Base-by-base conservation (phyloP, 495 filamentous ascomycete species). In the Lepidopterella palustris region DNA sequence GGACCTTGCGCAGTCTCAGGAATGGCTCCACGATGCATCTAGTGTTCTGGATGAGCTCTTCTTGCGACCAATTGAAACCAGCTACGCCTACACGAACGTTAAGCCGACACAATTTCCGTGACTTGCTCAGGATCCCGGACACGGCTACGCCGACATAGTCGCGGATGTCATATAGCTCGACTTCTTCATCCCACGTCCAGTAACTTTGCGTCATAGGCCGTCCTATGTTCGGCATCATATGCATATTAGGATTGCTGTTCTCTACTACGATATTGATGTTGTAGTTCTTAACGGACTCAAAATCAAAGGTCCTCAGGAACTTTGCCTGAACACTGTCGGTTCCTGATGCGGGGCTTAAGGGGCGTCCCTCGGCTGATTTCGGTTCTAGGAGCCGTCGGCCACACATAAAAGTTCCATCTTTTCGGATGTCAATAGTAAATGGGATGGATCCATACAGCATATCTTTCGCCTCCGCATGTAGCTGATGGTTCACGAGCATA, bases 141-240 rank as follows among this genome's bases (percentile, higher is more conserved):
- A 66, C 55, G 23, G 47, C 63, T 2, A 61, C 59, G 29, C 59
- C 25, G 5, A 66, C 52, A 45, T 66, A 66, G 31, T 66, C 63
- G 40, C 64, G 56, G 11, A 67, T 63, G 31, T 67, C 64, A 53
- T 67, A 67, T 26, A 67, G 50, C 39, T 67, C 64, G n/a, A 67
- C 64, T 53, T 67, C 64, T 48, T 67, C 64, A 26, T 63, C 57
- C 64, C 64, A 67, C 15, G 26, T 45, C 20, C n/a, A 3, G 3
- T 27, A 20, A 3, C n/a, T 24, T 18, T 3, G 15, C 21, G n/a
- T 5, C n/a, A 1, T 4, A 48, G 39, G 23, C 5, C 55, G 23
- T 18, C 8, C 9, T n/a, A 10, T 3, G 15, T 5, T 18, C 15
- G 24, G 31, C 23, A 42, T 27, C 11, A 10, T 20, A 25, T 3